Base-by-base conservation (phyloP, 2,329 filamentous ascomycete species). In the Intubia oerlemansii region DNA sequence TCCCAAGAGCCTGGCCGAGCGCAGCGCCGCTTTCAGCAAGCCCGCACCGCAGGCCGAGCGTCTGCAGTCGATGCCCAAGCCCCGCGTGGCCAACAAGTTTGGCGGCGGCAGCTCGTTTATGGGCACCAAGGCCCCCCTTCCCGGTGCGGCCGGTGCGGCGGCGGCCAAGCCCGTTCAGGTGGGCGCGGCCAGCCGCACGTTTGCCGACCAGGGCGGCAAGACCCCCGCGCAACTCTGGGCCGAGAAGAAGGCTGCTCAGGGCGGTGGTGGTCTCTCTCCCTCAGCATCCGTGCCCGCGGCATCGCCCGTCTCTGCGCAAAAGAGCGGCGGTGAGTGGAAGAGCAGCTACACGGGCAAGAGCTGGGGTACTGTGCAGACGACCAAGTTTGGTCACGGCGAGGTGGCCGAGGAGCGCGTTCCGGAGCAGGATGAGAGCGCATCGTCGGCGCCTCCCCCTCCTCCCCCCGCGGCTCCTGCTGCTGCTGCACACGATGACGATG, bases 191-290 rank as follows among this genome's bases (percentile, higher is more conserved):
- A 90, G 81, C 53, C 73, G 81, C 43, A 92, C 82, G 1, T 98
- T 95, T 56, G 88, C 88, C 11, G 84, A 93, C 39, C 61, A 90
- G 48, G 84, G 78, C 37, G 88, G 88, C 36, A 98, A 95, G 59
- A 95, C 88, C 5, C 88, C 88, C 6, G 84, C 88, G 17, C 88
- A 98, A 50, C 55, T 92, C 20, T 98, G 88, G 88, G 85, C 85
- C 0, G 88, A 98, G 57, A 91, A 84, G 57, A 95, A 95, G 57
- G 85, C 79, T 6, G 25, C 27, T 21, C 73, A 71, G 35, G 63
- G 73, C 29, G 72, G 31, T 16, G 18, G 27, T 14, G 5, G 26
- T 65, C 25, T 25, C 8, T 11, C 26, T 10, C 10, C 5, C 13
- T 25, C 12, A 20, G n/a, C 10, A 56, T 27, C 11, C 56, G 52